Conservation (phyloP, 495 filamentous ascomycete species). For the Neurospora cerealis region DNA sequence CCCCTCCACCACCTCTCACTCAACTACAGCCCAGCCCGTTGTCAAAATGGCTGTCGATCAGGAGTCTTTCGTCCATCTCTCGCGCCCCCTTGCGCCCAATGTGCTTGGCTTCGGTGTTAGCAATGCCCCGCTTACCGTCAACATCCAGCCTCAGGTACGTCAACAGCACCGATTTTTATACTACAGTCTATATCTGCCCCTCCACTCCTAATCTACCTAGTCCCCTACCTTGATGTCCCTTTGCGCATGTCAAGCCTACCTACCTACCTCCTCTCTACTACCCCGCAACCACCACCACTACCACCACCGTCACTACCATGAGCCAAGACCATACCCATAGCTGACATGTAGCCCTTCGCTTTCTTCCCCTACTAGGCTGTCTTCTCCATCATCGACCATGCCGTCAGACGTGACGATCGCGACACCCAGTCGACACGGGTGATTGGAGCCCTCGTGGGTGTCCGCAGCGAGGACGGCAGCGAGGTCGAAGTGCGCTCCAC, state of each 20-base stretch:
- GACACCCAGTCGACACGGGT: conserved; percentile 86
- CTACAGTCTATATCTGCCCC: conserved; percentile 3
- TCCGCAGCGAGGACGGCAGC: conserved; percentile 87
- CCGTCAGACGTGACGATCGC: conserved; percentile 78
- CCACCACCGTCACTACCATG: conserved; percentile 8
- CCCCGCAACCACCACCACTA: conserved; percentile 57
- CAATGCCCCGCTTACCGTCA: conserved; percentile 82
- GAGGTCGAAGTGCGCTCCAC: conserved; percentile 91
- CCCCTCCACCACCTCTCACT: conserved; percentile 10
- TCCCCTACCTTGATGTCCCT: neutral
- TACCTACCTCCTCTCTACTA: conserved; percentile 74
- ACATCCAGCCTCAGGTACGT: conserved; percentile 88
- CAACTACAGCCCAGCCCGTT: conserved; percentile 3
- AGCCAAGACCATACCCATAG: neutral
- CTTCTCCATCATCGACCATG: conserved; percentile 96
- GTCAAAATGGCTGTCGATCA: conserved; percentile 66
- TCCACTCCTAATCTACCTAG: conserved; percentile 3
- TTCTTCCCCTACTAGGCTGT: conserved; percentile 55
- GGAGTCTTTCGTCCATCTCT: conserved; percentile 86
- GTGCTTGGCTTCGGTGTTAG: conserved; percentile 66
- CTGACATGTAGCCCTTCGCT: conserved; percentile 1
- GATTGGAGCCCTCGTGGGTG: conserved; percentile 89
- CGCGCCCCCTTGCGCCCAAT: conserved; percentile 78
- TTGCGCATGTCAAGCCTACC: conserved; percentile 35
- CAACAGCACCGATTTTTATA: conserved; percentile 1